Conservation (phyloP, 768 basidiomycete genomes). For the Hygrophoropsis aurantiaca region DNA sequence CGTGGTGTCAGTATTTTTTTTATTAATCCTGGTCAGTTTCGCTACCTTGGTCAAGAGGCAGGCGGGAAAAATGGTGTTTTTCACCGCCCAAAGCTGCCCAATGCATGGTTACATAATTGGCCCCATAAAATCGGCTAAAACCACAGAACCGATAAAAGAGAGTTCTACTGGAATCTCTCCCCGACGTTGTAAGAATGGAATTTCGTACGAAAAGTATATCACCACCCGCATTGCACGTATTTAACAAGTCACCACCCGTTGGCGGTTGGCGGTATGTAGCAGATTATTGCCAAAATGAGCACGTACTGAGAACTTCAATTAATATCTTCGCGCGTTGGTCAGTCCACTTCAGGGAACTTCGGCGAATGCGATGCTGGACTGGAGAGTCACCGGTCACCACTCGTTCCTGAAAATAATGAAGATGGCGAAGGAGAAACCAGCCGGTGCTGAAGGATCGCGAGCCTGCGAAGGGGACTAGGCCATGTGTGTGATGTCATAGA, state of each 20-base stretch:
- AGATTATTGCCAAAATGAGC: neutral
- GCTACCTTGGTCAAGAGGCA: too few relatives aligned
- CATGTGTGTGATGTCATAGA: too few relatives aligned
- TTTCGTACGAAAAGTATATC: slow-evolving; percentile 75
- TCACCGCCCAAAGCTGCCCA: too few relatives aligned
- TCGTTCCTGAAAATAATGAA: slow-evolving; percentile 60
- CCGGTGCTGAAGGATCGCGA: slow-evolving; percentile 67
- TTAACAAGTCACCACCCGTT: neutral
- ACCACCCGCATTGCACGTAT: slow-evolving; percentile 68
- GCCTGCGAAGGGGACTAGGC: too few relatives aligned
- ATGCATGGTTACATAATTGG: too few relatives aligned
- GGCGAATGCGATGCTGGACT: slow-evolving; percentile 53
- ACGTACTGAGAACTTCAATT: slow-evolving; percentile 59
- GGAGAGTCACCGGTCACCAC: too few relatives aligned
- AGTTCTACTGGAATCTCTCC: neutral
- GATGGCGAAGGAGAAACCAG: slow-evolving; percentile 67
- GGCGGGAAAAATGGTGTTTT: too few relatives aligned
- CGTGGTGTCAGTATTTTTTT: too few relatives aligned
- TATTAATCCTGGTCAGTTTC: too few relatives aligned
- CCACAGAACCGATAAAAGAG: too few relatives aligned
- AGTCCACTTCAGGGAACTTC: slow-evolving; percentile 58
- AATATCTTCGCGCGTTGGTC: slow-evolving; percentile 62
- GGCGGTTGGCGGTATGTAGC: too few relatives aligned
- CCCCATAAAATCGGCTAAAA: too few relatives aligned
- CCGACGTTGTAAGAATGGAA: slow-evolving; percentile 61